Evolutionary conservation across 768 basidiomycete species (phyloP).

Genomic region (Tylopilus plumbeoviolaceoides): DNA sequence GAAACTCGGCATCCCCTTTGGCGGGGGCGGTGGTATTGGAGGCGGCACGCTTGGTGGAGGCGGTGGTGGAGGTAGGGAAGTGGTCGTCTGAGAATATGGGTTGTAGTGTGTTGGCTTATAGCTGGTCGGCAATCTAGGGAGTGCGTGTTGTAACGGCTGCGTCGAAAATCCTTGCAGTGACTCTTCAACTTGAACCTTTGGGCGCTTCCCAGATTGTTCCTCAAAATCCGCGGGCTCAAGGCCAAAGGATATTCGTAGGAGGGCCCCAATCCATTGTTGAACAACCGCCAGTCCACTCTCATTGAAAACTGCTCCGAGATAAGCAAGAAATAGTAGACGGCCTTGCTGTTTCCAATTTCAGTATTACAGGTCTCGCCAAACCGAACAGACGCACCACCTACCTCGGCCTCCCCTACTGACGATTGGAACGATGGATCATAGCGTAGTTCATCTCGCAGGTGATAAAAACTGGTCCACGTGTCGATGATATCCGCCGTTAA

Average conservation of each 20-base stretch:
- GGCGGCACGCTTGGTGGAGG: conserved; percentile 30
- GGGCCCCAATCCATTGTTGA: conserved; percentile 53
- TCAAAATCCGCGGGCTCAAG: conserved; percentile 25
- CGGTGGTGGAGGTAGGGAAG: conserved; percentile 15
- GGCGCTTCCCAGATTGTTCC: conserved; percentile 28
- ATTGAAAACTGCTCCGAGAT: conserved; percentile 60
- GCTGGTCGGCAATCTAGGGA: conserved; percentile 8
- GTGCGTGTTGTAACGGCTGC: conserved; percentile 22
- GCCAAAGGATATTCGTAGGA: conserved; percentile 28
- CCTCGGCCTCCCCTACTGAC: conserved; percentile 33
- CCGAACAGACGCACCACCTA: conserved; percentile 26
- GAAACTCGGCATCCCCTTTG: conserved; percentile 26
- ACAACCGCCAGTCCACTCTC: conserved; percentile 50
- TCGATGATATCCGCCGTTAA: conserved; percentile 33
- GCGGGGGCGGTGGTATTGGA: conserved; percentile 36
- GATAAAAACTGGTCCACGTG: conserved; percentile 37
- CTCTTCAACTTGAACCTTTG: conserved; percentile 31
- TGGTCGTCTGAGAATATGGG: conserved; percentile 20
- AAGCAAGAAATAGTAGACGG: conserved; percentile 56
- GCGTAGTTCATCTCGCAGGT: conserved; percentile 31
- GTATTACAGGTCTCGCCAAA: conserved; percentile 10
- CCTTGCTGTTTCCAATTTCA: conserved; percentile 44
- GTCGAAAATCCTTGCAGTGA: conserved; percentile 29
- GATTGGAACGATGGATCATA: conserved; percentile 29
- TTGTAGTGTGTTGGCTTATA: conserved; percentile 30